A percentile compares a stretch with the other conserved stretches of the same genome.
Evolutionary conservation across 768 basidiomycete genomes (phyloP).

Genomic region (Calocybe indica): DNA sequence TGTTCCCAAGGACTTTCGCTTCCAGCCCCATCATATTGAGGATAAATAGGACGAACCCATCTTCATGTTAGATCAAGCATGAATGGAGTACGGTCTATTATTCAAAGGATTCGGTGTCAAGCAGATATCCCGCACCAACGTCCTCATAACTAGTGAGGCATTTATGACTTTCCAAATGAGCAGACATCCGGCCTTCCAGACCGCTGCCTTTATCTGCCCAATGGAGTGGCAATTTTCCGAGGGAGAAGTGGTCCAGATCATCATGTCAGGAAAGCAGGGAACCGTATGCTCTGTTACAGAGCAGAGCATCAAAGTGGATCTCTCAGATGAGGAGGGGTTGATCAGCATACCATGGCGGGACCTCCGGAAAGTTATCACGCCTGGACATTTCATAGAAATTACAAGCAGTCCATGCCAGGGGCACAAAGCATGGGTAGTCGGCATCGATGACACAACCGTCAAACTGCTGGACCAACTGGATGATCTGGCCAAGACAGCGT

Average conservation of each 20-base stretch:
- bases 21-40: no score
- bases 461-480: no score
- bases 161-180: neutral
- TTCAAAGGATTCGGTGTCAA: neutral
- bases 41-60: neutral
- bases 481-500: no score
- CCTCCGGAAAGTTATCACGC: no score
- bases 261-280: neutral
- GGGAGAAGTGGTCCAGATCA: neutral
- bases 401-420: no score
- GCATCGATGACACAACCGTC: no score
- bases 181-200: neutral
- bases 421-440: no score
- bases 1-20: no score
- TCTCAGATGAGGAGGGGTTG: neutral
- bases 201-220: neutral
- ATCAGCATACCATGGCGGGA: no score
- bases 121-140: neutral
- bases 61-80: neutral
- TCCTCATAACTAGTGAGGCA: neutral
- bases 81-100: neutral
- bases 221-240: constrained; percentile 1
- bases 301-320: no score
- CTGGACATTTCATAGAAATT: no score
- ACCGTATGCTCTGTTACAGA: neutral